Evolutionary conservation across 305 asterid species (phyloP), one percentile per base, ranked within the genome.

Genomic region (Rubia peregrina): DNA sequence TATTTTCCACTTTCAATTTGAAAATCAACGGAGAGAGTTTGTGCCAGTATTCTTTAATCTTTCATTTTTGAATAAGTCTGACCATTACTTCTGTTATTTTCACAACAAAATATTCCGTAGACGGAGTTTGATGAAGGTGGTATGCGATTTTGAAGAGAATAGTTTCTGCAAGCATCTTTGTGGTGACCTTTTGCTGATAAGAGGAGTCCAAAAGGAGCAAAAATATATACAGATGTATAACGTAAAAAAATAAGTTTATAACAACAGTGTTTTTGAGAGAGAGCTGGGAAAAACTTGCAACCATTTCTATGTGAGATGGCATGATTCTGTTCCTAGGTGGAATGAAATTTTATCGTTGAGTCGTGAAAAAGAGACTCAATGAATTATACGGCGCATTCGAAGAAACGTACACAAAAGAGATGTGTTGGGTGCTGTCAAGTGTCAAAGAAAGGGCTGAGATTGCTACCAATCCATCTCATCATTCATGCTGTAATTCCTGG

Each of bases 141-240:
- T 57, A 75, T 89, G 13, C 83, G 78, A 42, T 88, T 86, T 74
- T 93, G 96, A 96, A 83, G 84, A 81, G 96, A 88, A 68, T 81
- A 83, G 41, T 76, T 77, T 71, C 84, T 80, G 17, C 87, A 77
- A 71, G 88, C 93, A 63, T 82, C 91, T 40, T 21, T 74, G 40
- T 94, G 99, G 99, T 83, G 75, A 66, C 96, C 97, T 19, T 89
- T 98, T 80, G 90, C 99, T 44, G 83, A 83, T 80, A 74, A 73
- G 79, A 80, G 61, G 66, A 74, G 53, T 77, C 55, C 77, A 72
- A 80, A n/a, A n/a, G n/a, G n/a, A n/a, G n/a, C n/a, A n/a, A n/a
- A n/a, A n/a, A n/a, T n/a, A n/a, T n/a, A n/a, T n/a, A n/a, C n/a
- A n/a, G n/a, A n/a, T n/a, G n/a, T n/a, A n/a, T n/a, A n/a, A n/a